Conservation (phyloP, 2,329 filamentous ascomycete species). For the Cladophialophora yegresii region DNA sequence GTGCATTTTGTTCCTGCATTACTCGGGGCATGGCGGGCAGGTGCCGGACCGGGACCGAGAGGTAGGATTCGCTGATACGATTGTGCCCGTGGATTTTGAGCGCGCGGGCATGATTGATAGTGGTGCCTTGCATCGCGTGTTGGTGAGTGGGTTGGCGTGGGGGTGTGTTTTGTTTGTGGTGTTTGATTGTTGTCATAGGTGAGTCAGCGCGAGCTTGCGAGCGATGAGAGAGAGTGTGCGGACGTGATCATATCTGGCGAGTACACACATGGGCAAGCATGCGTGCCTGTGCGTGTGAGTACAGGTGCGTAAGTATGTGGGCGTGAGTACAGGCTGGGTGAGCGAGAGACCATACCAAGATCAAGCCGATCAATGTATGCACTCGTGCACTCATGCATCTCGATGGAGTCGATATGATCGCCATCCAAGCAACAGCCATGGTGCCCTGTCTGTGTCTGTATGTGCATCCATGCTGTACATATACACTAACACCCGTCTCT, state of each 20-base stretch:
- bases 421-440: background rate
- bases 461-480: background rate
- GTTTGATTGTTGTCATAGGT: slow-evolving; percentile 62
- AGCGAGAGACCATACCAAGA: too few species aligned
- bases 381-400: too few species aligned
- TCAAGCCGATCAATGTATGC: too few species aligned
- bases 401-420: too few species aligned
- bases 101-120: slow-evolving; percentile 57
- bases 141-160: slow-evolving; percentile 49
- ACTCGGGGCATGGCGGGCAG: slow-evolving; percentile 62
- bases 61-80: slow-evolving; percentile 55
- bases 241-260: background rate
- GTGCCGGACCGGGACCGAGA: slow-evolving; percentile 45
- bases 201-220: too few species aligned
- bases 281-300: background rate
- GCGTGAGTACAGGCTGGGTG: too few species aligned
- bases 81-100: slow-evolving; percentile 58
- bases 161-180: slow-evolving; percentile 40
- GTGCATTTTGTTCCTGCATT: slow-evolving; percentile 53
- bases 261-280: too few species aligned
- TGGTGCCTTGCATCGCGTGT: slow-evolving; percentile 41
- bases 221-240: background rate
- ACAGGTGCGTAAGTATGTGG: background rate
- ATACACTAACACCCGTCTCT: background rate
- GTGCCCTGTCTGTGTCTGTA: background rate